A percentile compares a stretch with the other conserved stretches of the same genome.
These are phyloP conservation scores for Coffea canephora DNA, from an alignment of 257 asterid species.

Conservation along the genomic window DNA sequence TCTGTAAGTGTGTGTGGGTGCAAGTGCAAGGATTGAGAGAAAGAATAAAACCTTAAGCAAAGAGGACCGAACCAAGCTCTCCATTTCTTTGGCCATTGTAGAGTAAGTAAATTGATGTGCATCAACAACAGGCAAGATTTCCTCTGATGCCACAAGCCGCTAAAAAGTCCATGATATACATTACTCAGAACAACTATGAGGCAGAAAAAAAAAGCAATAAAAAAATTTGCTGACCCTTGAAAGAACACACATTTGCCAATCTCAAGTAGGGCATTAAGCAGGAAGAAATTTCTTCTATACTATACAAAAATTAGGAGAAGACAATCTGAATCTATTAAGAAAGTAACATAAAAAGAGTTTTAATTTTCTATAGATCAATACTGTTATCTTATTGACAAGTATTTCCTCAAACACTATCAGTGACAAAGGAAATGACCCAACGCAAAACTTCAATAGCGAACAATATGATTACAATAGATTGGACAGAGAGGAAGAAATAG, in stretches of 20 bases:
- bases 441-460: background rate
- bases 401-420: background rate
- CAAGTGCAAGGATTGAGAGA: background rate
- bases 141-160: constrained; percentile 90
- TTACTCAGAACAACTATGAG: background rate
- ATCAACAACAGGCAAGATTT: constrained; percentile 60
- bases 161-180: constrained; percentile 30
- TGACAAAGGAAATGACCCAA: background rate
- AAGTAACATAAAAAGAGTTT: too few species aligned
- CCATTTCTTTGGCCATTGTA: constrained; percentile 48
- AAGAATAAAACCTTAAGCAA: constrained; percentile 61
- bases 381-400: background rate
- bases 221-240: background rate
- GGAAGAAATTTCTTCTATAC: background rate
- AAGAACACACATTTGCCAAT: background rate
- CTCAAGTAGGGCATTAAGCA: background rate
- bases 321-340: background rate
- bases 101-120: constrained; percentile 35
- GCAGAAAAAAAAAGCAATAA: background rate
- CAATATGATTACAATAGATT: background rate
- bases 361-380: background rate
- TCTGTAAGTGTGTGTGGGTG: background rate
- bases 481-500: background rate
- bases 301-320: background rate
- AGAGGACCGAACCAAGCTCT: constrained; percentile 56